Evolutionary conservation across 2,329 filamentous ascomycete species (phyloP).

Genomic region (Colletotrichum cereale): DNA sequence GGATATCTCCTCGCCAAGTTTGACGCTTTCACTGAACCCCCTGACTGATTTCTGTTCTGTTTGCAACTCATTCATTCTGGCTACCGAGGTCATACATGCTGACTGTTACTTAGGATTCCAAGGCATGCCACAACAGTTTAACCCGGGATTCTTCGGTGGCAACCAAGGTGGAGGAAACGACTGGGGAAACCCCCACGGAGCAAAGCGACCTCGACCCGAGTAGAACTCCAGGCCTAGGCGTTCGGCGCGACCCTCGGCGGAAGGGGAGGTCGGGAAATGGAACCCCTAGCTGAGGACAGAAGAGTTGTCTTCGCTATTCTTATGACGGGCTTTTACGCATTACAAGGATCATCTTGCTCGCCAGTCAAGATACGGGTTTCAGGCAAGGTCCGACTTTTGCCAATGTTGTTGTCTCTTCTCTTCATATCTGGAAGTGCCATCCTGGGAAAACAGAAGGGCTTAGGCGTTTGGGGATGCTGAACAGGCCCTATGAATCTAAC

Average conservation of each 20-base stretch:
- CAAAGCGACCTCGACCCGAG: conserved; percentile 83
- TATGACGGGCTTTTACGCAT: background rate
- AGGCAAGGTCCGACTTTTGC: background rate
- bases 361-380: background rate
- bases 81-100: conserved; percentile 35
- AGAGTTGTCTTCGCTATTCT: background rate
- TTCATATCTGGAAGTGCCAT: background rate
- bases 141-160: conserved; percentile 77
- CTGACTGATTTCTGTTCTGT: conserved; percentile 5
- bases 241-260: background rate
- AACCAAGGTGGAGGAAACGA: conserved; percentile 66
- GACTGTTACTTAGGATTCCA: conserved; percentile 67
- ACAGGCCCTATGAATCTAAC: background rate
- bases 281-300: background rate
- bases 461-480: background rate
- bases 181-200: conserved; percentile 84
- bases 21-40: background rate
- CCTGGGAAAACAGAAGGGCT: background rate
- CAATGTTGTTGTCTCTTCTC: background rate
- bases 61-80: conserved; percentile 4
- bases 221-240: conserved; percentile 47
- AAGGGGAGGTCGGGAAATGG: background rate
- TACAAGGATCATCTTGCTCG: background rate
- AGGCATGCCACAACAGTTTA: conserved; percentile 78
- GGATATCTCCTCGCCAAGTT: conserved; percentile 2